phyloP scores from a whole-genome alignment of 1,139 yeast species.

The Spencermartinsiella ligniputridi region DNA sequence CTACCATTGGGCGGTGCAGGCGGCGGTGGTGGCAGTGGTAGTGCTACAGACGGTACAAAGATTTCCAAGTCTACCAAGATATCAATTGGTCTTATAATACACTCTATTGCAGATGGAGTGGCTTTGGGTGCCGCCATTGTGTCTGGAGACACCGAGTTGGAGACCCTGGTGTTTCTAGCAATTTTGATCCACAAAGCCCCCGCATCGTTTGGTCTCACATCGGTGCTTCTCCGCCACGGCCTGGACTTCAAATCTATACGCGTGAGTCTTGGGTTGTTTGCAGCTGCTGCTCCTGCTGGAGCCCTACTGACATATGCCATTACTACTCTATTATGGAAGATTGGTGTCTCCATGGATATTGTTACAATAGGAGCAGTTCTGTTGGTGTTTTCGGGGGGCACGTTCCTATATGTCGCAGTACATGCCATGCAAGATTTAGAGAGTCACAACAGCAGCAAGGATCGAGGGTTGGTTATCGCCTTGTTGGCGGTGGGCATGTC shows the following conservation, averaged over 20 bases:
- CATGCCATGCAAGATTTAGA: slow-evolving; percentile 50
- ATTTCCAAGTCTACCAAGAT: slow-evolving; percentile 25
- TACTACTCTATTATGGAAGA: slow-evolving; percentile 38
- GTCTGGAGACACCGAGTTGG: slow-evolving; percentile 43
- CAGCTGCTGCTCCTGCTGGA: slow-evolving; percentile 50
- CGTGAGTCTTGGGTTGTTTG: slow-evolving; percentile 44
- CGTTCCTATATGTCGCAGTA: slow-evolving; percentile 64
- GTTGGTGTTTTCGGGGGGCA: slow-evolving; percentile 64
- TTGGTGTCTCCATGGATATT: slow-evolving; percentile 35
- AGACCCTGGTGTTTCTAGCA: slow-evolving; percentile 51
- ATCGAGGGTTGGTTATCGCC: slow-evolving; percentile 15
- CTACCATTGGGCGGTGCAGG: not conserved
- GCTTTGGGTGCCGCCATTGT: slow-evolving; percentile 62
- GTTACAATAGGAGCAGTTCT: slow-evolving; percentile 27
- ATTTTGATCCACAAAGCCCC: slow-evolving; percentile 72
- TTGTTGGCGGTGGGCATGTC: slow-evolving; percentile 32
- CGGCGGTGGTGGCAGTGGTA: not conserved
- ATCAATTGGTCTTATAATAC: slow-evolving; percentile 61
- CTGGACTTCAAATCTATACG: slow-evolving; percentile 32
- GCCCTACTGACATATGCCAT: slow-evolving; percentile 46
- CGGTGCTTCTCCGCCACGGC: slow-evolving; percentile 46
- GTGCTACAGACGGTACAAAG: not conserved
- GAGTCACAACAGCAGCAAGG: slow-evolving; percentile 10
- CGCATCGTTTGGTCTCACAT: slow-evolving; percentile 63
- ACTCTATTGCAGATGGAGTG: slow-evolving; percentile 71